These are phyloP conservation scores for Trichoderma arundinaceum DNA, from an alignment of 2,329 filamentous ascomycete species.

Conservation along the genomic window DNA sequence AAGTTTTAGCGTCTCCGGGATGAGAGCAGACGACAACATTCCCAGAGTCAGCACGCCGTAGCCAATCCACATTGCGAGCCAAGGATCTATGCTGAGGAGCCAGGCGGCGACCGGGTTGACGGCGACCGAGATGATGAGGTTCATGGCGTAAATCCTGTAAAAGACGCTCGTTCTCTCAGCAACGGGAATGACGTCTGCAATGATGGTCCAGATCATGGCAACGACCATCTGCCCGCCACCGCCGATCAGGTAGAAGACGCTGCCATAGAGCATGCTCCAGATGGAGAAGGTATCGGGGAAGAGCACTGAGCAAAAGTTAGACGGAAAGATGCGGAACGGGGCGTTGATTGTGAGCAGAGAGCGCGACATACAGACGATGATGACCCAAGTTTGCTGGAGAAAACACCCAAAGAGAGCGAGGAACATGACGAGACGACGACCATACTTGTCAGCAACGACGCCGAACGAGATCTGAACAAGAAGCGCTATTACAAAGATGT, in stretches of 20 bases:
- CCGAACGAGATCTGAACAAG: slow-evolving; percentile 54
- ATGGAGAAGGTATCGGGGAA: slow-evolving; percentile 49
- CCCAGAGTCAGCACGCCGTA: slow-evolving; percentile 41
- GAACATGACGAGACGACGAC: slow-evolving; percentile 50
- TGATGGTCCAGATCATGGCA: slow-evolving; percentile 54
- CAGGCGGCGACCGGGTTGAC: slow-evolving; percentile 50
- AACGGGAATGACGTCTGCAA: slow-evolving; percentile 52
- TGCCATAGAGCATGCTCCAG: slow-evolving; percentile 47
- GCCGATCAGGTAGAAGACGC: slow-evolving; percentile 48
- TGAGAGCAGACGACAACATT: slow-evolving; percentile 40
- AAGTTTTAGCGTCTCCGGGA: slow-evolving; percentile 53
- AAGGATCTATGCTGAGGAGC: slow-evolving; percentile 48
- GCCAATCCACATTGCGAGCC: slow-evolving; percentile 49
- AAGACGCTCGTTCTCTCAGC: slow-evolving; percentile 49
- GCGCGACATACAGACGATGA: slow-evolving; percentile 42
- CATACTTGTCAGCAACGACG: slow-evolving; percentile 54
- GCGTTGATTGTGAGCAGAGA: slow-evolving; percentile 28
- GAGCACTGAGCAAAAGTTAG: slow-evolving; percentile 39
- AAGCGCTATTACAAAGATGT: slow-evolving; percentile 41
- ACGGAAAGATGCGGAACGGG: neutral
- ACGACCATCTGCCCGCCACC: slow-evolving; percentile 47
- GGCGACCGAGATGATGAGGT: slow-evolving; percentile 47
- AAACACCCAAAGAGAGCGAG: slow-evolving; percentile 44
- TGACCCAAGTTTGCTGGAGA: slow-evolving; percentile 40
- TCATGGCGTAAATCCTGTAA: slow-evolving; percentile 48